Conservation (phyloP, 768 basidiomycete genomes). For the Serpula lacrymans region DNA sequence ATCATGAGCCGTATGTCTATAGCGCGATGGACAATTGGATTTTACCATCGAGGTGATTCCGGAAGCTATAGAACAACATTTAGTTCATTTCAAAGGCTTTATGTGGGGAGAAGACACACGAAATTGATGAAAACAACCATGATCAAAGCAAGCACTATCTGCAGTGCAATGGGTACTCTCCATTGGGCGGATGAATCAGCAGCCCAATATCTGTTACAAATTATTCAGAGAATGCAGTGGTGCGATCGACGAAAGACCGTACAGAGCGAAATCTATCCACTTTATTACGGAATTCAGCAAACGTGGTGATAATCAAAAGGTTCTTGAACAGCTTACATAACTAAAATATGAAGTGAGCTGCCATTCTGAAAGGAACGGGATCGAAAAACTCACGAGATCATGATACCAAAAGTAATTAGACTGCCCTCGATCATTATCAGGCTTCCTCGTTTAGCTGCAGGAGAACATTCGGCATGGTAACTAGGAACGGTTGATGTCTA, state of each 20-base stretch:
- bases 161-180: slow-evolving; percentile 40
- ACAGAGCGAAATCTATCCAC: slow-evolving; percentile 43
- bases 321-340: slow-evolving; percentile 3
- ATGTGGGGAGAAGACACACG: slow-evolving; percentile 16
- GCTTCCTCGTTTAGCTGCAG: slow-evolving; percentile 39
- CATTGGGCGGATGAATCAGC: slow-evolving; percentile 35
- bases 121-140: slow-evolving; percentile 33
- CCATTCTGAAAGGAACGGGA: neutral
- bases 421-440: slow-evolving; percentile 40
- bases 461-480: slow-evolving; percentile 44
- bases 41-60: slow-evolving; percentile 32
- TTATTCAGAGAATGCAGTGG: neutral
- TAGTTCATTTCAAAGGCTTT: neutral
- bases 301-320: neutral
- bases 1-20: neutral
- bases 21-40: slow-evolving; percentile 1
- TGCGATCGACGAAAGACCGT: slow-evolving; percentile 3
- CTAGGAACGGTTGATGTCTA: slow-evolving; percentile 42
- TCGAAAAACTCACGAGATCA: slow-evolving; percentile 30
- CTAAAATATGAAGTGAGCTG: neutral
- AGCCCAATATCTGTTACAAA: slow-evolving; percentile 26
- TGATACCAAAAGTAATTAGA: slow-evolving; percentile 37
- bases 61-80: slow-evolving; percentile 21
- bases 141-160: slow-evolving; percentile 35
- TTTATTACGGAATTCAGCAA: slow-evolving; percentile 5